Conservation (phyloP, 345 rosid species). For the Gossypioides kirkii region DNA sequence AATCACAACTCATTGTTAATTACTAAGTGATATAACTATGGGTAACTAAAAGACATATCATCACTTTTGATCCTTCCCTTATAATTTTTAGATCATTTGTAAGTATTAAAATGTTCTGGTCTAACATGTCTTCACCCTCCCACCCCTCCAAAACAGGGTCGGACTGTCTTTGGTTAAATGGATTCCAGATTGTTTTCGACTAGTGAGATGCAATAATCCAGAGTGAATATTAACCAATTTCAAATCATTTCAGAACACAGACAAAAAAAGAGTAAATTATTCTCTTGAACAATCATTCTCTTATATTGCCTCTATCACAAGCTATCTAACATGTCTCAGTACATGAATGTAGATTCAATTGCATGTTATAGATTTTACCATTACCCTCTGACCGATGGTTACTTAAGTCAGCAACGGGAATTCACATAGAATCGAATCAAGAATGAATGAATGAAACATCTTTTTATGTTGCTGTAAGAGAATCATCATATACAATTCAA, state of each 20-base stretch:
- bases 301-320: background rate
- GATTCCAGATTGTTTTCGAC: background rate
- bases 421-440: background rate
- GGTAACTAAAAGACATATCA: too few relatives aligned
- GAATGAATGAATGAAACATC: background rate
- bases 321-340: background rate
- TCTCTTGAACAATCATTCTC: background rate
- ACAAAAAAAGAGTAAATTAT: background rate
- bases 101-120: too few relatives aligned
- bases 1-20: too few relatives aligned
- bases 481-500: conserved; percentile 18
- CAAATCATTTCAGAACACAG: background rate
- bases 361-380: background rate
- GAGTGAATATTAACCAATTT: background rate
- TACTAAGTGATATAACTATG: too few relatives aligned
- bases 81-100: too few relatives aligned
- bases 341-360: background rate
- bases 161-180: background rate
- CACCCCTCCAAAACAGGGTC: background rate
- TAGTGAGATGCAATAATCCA: background rate
- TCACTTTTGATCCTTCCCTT: too few relatives aligned
- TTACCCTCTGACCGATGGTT: background rate
- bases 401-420: background rate
- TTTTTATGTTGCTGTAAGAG: background rate
- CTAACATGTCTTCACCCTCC: background rate